phyloP scores from a whole-genome alignment of 257 asterid species.

The Forsythia suspensa region DNA sequence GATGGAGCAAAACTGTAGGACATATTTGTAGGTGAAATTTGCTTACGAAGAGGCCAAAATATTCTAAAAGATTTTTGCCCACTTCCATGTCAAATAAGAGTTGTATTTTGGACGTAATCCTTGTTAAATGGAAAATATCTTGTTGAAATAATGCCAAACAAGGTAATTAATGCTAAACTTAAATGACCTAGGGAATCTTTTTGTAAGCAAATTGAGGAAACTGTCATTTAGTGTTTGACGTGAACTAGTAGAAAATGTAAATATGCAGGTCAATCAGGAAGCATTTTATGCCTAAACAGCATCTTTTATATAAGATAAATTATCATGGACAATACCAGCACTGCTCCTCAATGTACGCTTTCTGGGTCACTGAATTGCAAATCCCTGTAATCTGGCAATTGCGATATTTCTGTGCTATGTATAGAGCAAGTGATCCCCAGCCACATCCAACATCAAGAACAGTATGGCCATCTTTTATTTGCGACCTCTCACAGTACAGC shows the following conservation, averaged over 20 bases:
- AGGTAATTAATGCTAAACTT: neutral
- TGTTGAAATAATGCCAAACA: neutral
- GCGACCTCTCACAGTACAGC: slow-evolving; percentile 81
- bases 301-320: neutral
- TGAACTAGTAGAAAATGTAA: neutral
- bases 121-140: neutral
- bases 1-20: neutral
- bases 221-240: neutral
- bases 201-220: neutral
- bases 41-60: neutral
- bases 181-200: neutral
- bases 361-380: slow-evolving; percentile 89
- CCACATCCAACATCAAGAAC: slow-evolving; percentile 99
- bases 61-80: neutral
- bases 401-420: slow-evolving; percentile 73
- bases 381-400: slow-evolving; percentile 75
- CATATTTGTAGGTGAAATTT: neutral
- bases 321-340: slow-evolving; percentile 46
- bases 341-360: slow-evolving; percentile 67
- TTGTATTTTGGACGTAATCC: neutral
- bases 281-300: neutral
- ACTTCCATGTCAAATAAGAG: neutral
- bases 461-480: slow-evolving; percentile 73
- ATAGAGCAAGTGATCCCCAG: slow-evolving; percentile 84
- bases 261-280: neutral